Conservation (phyloP, 192 early-diverging fungal genomes). For the Backusella macrospora region DNA sequence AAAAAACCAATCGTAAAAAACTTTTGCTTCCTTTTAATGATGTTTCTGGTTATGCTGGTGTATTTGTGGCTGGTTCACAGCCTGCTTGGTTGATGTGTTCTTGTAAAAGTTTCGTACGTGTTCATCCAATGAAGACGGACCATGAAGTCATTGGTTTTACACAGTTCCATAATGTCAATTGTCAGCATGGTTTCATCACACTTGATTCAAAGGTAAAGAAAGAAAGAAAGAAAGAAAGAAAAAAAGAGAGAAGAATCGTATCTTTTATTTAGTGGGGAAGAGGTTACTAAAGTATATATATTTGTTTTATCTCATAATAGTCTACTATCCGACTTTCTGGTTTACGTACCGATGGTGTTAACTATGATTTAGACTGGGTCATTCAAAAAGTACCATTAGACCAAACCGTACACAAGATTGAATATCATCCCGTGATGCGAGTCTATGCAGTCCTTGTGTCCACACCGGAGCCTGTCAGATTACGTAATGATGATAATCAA, state of each 20-base stretch:
- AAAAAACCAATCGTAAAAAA: background rate
- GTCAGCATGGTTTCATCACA: constrained; percentile 75
- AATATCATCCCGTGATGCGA: constrained; percentile 82
- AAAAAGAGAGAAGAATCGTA: background rate
- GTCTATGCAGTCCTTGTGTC: constrained; percentile 83
- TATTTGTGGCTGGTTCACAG: constrained; percentile 71
- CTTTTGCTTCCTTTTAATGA: constrained; percentile 52
- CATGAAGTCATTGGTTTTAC: constrained; percentile 70
- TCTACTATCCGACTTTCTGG: constrained; percentile 63
- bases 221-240: background rate
- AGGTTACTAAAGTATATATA: background rate
- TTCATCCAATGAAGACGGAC: constrained; percentile 76
- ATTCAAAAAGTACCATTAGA: constrained; percentile 70
- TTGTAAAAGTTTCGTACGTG: constrained; percentile 61
- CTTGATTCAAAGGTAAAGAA: constrained; percentile 66
- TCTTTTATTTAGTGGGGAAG: background rate
- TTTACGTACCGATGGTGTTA: constrained; percentile 65
- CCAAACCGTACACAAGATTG: constrained; percentile 72
- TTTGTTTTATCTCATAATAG: constrained; percentile 40
- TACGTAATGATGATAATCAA: constrained; percentile 72
- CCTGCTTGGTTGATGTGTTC: constrained; percentile 77
- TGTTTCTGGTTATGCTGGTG: constrained; percentile 66
- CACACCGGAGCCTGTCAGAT: constrained; percentile 59
- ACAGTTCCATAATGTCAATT: constrained; percentile 78
- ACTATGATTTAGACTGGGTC: constrained; percentile 76